Conservation (phyloP, 2,329 filamentous ascomycete species). For the Nannizzia gypsea region DNA sequence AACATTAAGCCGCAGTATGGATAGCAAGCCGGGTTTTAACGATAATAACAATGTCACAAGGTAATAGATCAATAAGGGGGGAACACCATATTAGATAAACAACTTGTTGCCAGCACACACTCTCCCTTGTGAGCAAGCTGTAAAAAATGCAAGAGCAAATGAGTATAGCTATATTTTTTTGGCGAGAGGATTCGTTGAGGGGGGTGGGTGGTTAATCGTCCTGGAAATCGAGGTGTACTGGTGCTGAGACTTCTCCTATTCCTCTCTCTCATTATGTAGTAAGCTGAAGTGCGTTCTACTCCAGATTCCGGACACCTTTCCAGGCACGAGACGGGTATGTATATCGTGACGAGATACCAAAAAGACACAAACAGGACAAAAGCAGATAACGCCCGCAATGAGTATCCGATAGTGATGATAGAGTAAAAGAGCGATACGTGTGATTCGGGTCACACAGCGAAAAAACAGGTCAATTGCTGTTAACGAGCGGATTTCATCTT, state of each 20-base stretch:
- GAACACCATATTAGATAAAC: background rate
- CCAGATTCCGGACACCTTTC: background rate
- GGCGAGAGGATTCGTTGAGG: background rate
- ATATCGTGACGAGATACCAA: background rate
- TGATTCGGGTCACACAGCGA: background rate
- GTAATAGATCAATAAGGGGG: background rate
- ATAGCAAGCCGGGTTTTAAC: background rate
- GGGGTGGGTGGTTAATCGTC: background rate
- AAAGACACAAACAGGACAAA: background rate
- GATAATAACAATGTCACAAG: background rate
- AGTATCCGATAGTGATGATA: background rate
- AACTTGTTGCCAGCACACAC: background rate
- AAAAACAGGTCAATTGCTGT: background rate
- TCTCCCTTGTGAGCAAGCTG: background rate
- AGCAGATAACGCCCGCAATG: background rate
- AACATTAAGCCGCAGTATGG: background rate
- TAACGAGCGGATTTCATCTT: background rate
- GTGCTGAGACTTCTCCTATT: background rate
- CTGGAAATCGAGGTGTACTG: background rate
- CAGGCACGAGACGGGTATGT: background rate
- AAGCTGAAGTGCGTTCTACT: background rate
- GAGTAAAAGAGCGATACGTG: background rate
- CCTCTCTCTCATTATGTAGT: background rate
- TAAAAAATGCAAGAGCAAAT: background rate
- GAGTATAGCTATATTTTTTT: background rate